Base-by-base conservation (phyloP, 257 asterid species). In the Cynanchum wilfordii region DNA sequence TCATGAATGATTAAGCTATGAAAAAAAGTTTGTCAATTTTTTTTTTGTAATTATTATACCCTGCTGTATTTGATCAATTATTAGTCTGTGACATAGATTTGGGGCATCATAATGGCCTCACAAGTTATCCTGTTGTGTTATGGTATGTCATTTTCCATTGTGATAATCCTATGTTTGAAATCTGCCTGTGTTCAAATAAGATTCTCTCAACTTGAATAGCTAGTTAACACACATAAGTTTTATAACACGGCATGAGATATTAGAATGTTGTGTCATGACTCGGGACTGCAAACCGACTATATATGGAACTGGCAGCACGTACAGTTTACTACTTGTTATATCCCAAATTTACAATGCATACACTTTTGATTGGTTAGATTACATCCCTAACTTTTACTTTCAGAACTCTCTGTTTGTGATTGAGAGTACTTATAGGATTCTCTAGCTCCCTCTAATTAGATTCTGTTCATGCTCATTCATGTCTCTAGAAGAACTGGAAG, bases 1-100 rank as follows among this genome's bases (percentile, higher is more conserved):
- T 19, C 17, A 19, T 36, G 50, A 19, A 33, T 8, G 29, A 64
- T 64, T 64, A 19, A 36, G 69, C 10, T 0, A 47, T 16, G 68
- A 17, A 62, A 47, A 62, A 59, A 62, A 20, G 47, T 1, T 63
- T 5, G 49, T 63, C 68, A 63, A 63, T 63, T 33, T 5, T 33
- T 5, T 33, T 63, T 63, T 33, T 24, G 38, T 63, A 63, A 22
- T 33, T 33, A 63, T 33, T 63, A 45, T 40, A 17, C 15, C 15
- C n/a, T 63, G 42, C 45, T 63, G 47, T 17, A 36, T 63, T 63
- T 63, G 49, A 63, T 33, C 68, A 63, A 63, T 60, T 63, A 63
- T 63, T 63, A 19, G 19, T 13, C 19, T 10, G 42, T 25, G n/a
- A 11, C 20, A 27, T 59, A 17, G 59, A 10, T 1, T 63, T 24